Evolutionary conservation across 2,329 filamentous ascomycete species (phyloP).

Genomic region (Lachnellula occidentalis): DNA sequence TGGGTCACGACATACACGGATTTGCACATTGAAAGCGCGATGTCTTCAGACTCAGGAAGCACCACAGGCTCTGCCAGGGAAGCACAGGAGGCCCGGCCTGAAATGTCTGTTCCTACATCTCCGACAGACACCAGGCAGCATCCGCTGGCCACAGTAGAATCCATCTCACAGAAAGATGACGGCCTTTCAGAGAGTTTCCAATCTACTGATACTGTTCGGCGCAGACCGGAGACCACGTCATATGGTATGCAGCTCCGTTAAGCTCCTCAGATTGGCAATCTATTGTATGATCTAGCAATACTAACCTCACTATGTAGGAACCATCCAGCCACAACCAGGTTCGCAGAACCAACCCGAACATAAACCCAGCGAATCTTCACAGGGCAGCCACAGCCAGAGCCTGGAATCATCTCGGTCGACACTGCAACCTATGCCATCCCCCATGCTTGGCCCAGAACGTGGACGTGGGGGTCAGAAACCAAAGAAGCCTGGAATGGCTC

Average conservation of each 20-base stretch:
- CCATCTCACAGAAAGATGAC: slow-evolving; percentile 35
- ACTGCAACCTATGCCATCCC: slow-evolving; percentile 24
- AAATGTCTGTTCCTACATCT: slow-evolving; percentile 34
- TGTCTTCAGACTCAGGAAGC: slow-evolving; percentile 15
- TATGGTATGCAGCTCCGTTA: slow-evolving; percentile 46
- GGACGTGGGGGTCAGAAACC: slow-evolving; percentile 31
- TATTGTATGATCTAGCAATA: slow-evolving; percentile 1
- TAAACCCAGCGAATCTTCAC: slow-evolving; percentile 26
- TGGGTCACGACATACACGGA: not conserved
- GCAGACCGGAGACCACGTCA: slow-evolving; percentile 43
- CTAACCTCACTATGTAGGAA: slow-evolving; percentile 19
- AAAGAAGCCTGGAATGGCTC: slow-evolving; percentile 63
- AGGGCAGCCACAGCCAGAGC: slow-evolving; percentile 17
- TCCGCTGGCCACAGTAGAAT: slow-evolving; percentile 28
- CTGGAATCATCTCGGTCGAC: slow-evolving; percentile 28
- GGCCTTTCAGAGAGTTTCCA: slow-evolving; percentile 49
- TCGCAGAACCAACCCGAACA: slow-evolving; percentile 18
- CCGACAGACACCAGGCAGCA: slow-evolving; percentile 45
- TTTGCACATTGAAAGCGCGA: slow-evolving; percentile 3
- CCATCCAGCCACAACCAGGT: slow-evolving; percentile 16
- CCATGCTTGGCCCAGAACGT: slow-evolving; percentile 30
- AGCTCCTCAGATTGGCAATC: not conserved
- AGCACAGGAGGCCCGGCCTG: slow-evolving; percentile 14
- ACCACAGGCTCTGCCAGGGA: slow-evolving; percentile 12
- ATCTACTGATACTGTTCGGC: slow-evolving; percentile 55